Conservation (phyloP, 306 rosid species). For the Sicyos baderoa region DNA sequence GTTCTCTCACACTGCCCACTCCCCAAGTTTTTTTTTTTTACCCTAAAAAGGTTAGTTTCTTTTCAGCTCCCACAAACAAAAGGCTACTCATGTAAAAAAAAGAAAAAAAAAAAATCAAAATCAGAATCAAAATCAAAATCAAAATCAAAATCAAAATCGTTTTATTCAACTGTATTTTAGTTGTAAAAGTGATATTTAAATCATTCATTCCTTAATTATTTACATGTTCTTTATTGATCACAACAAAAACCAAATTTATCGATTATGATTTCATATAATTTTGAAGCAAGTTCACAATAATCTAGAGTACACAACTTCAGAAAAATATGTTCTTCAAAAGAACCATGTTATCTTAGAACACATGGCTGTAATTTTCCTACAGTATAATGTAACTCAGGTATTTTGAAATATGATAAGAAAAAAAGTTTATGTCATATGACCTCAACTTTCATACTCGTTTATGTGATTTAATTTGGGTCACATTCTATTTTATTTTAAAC, state of each 20-base stretch:
- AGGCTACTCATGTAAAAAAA: no score
- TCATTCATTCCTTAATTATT: no score
- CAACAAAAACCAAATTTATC: no score
- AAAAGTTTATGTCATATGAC: no score
- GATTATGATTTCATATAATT: not conserved
- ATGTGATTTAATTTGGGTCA: no score
- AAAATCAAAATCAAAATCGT: not conserved
- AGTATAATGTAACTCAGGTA: slow-evolving; percentile 7
- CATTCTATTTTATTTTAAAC: no score
- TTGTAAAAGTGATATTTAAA: no score
- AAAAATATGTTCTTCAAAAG: not conserved
- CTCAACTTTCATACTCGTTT: no score
- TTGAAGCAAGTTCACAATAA: not conserved
- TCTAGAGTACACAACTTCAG: not conserved
- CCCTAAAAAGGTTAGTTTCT: not conserved
- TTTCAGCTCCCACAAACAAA: not conserved
- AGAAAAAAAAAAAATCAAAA: no score
- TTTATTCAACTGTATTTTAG: no score
- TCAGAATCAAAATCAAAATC: no score
- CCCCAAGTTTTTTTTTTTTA: not conserved
- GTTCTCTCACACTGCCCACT: not conserved
- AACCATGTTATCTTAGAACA: not conserved
- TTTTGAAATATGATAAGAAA: not conserved
- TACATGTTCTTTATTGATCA: no score
- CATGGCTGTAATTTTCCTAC: not conserved